A percentile compares a stretch with the other conserved stretches of the same genome.
Conservation (phyloP, 2,329 filamentous ascomycete species). For the Chrysoporthe cubensis region DNA sequence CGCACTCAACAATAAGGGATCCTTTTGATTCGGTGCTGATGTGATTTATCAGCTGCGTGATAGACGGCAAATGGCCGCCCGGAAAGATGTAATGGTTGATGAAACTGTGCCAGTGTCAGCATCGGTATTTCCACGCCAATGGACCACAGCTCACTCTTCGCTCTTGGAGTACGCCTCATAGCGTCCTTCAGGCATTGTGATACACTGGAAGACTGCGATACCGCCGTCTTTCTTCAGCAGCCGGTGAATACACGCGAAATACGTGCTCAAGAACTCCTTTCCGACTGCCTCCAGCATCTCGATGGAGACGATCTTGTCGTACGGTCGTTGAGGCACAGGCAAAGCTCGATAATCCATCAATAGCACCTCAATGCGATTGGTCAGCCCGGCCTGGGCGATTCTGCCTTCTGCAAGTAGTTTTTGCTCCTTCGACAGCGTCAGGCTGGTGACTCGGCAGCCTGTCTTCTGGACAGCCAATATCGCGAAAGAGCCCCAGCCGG, state of each 20-base stretch:
- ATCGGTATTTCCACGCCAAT: conserved; percentile 13
- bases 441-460: conserved; percentile 68
- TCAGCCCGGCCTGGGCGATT: conserved; percentile 63
- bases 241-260: conserved; percentile 67
- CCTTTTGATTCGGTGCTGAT: conserved; percentile 65
- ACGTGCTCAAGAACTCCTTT: conserved; percentile 66
- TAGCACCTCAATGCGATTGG: conserved; percentile 64
- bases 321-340: conserved; percentile 55
- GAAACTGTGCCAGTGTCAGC: conserved; percentile 50
- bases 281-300: conserved; percentile 81
- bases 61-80: conserved; percentile 70
- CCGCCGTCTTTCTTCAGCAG: conserved; percentile 68
- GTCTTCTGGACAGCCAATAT: conserved; percentile 69
- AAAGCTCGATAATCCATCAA: conserved; percentile 72
- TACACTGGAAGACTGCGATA: conserved; percentile 74
- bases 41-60: conserved; percentile 59
- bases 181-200: conserved; percentile 73
- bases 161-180: conserved; percentile 68
- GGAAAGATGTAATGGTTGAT: conserved; percentile 80
- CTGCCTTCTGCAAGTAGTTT: conserved; percentile 68
- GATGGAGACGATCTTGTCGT: conserved; percentile 74
- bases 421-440: conserved; percentile 72
- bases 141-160: conserved; percentile 56
- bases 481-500: conserved; percentile 76
- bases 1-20: conserved; percentile 65